Conservation (phyloP, 441 rosid genomes). For the Metrosideros polymorpha region DNA sequence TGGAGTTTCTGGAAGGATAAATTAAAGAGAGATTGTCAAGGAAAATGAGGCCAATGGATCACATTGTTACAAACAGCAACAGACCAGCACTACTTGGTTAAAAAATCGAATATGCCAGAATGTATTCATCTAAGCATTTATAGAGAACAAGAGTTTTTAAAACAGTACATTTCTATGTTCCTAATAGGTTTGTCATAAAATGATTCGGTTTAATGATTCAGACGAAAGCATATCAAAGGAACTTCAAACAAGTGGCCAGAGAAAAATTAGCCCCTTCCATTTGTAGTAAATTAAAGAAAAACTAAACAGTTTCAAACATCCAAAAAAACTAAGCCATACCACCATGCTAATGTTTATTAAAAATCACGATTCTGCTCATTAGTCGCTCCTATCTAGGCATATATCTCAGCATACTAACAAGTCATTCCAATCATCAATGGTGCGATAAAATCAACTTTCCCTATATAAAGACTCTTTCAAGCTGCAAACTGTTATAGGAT, state of each 20-base stretch:
- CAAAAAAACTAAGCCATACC: background rate
- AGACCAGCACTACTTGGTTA: background rate
- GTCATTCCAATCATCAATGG: background rate
- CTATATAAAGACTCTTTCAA: background rate
- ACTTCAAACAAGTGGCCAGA: background rate
- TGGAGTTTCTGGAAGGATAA: background rate
- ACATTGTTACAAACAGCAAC: background rate
- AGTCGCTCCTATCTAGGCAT: background rate
- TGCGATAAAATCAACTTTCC: background rate
- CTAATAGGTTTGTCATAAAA: background rate
- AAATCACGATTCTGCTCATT: background rate
- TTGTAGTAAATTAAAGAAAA: background rate
- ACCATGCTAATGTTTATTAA: background rate
- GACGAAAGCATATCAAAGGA: background rate
- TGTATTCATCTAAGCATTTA: background rate
- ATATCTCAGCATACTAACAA: background rate
- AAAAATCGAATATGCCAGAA: background rate
- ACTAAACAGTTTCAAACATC: background rate
- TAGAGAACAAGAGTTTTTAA: background rate
- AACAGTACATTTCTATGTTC: background rate
- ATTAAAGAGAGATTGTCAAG: background rate
- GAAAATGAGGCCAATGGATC: background rate
- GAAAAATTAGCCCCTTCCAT: background rate
- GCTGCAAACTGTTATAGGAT: background rate
- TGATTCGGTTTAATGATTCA: background rate